Conservation (phyloP, 345 rosid genomes). For the Gossypium ekmanianum region DNA sequence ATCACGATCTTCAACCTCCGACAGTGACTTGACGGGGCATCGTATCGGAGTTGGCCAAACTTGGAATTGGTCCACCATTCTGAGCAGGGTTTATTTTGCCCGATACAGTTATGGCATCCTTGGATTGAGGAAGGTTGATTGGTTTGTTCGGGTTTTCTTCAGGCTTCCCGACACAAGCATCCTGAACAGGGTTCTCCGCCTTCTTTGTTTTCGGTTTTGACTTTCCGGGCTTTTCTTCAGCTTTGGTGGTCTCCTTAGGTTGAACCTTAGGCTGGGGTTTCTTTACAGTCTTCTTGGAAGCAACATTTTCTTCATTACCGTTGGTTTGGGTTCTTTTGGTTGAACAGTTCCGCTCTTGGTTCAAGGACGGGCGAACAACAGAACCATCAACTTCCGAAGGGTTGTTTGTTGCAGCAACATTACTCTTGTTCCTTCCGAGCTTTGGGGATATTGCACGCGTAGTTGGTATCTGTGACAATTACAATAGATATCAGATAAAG, state of each 20-base stretch:
- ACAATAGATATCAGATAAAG: background rate
- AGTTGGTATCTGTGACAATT: slow-evolving; percentile 63
- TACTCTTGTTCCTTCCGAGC: slow-evolving; percentile 80
- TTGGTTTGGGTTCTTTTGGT: slow-evolving; percentile 39
- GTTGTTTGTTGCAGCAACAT: slow-evolving; percentile 29
- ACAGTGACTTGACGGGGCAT: slow-evolving; percentile 55
- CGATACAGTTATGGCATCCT: slow-evolving; percentile 21
- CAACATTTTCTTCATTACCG: slow-evolving; percentile 32
- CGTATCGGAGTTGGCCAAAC: slow-evolving; percentile 42
- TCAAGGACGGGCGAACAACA: slow-evolving; percentile 29
- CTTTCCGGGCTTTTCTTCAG: slow-evolving; percentile 30
- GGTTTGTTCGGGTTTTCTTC: slow-evolving; percentile 34
- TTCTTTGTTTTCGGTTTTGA: slow-evolving; percentile 36
- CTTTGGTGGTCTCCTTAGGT: slow-evolving; percentile 28
- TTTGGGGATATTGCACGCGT: slow-evolving; percentile 89
- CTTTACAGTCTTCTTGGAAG: slow-evolving; percentile 41
- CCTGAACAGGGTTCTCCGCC: slow-evolving; percentile 20
- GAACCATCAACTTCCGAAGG: slow-evolving; percentile 34
- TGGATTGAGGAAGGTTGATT: slow-evolving; percentile 18
- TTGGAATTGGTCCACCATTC: slow-evolving; percentile 25
- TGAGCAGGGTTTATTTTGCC: slow-evolving; percentile 28
- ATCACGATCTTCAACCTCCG: slow-evolving; percentile 45
- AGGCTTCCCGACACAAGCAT: slow-evolving; percentile 24
- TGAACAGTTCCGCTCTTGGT: slow-evolving; percentile 29
- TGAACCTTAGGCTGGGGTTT: slow-evolving; percentile 48